Evolutionary conservation across 2,329 filamentous ascomycete species (phyloP), one percentile per base, ranked within the genome.

Genomic region (Calcarisporium arbuscula): DNA sequence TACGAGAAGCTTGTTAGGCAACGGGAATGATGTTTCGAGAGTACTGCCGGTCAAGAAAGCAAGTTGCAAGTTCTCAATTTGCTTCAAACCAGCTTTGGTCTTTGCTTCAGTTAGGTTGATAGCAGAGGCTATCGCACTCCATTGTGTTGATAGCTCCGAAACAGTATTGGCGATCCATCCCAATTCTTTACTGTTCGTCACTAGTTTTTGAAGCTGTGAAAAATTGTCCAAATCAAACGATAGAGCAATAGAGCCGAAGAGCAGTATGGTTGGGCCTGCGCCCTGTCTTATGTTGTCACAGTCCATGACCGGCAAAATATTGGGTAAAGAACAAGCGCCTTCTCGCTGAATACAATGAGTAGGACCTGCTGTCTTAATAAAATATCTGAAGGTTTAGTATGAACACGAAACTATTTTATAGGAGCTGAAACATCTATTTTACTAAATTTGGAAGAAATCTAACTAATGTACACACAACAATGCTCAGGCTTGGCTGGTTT

Each of bases 1-100:
- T 5, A 48, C 54, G 15, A 64, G 49, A 10, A 63, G 33, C 10
- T 49, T 47, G 35, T 57, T 58, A 1, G 54, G 51, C 8, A 58
- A 41, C 17, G 38, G 38, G 15, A 17, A 34, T 14, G 25, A 12
- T 16, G 18, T 30, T 8, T 28, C 14, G 6, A 32, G 6, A 3
- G 26, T 7, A 15, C 25, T 16, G n/a, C 33, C 37, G 7, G 32
- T 39, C 6, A 5, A 9, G 11, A 39, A 29, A n/a, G 23, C 18
- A 8, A 35, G 23, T 12, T n/a, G 14, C 4, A 36, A 14, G 15
- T 32, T 28, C 17, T 15, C 11, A 8, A 39, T 28, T 15, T 36
- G 23, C 18, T 28, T 23, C 9, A 9, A 14, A 10, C 28, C 19
- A 23, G 14, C 18, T 17, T 14, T 16, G 27, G 26, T 14, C 17